These are phyloP conservation scores for Capronia coronata DNA, from an alignment of 2,329 filamentous ascomycete species.

Conservation along the genomic window DNA sequence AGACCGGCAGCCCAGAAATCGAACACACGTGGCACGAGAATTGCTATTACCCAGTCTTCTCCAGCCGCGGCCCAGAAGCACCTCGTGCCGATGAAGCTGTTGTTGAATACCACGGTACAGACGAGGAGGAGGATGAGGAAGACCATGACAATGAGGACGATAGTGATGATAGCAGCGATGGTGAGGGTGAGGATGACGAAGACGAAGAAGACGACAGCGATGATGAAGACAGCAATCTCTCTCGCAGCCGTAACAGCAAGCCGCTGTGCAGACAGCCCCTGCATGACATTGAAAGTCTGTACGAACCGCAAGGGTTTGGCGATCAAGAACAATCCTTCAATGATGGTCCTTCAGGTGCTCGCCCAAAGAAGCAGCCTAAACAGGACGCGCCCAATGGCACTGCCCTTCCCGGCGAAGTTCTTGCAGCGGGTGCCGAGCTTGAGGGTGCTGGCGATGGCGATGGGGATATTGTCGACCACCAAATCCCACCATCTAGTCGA, in stretches of 20 bases:
- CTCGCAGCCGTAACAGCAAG: background rate
- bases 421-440: background rate
- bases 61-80: too few species aligned
- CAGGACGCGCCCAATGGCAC: too few species aligned
- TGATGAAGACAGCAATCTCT: background rate
- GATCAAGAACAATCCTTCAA: too few species aligned
- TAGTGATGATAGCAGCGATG: background rate
- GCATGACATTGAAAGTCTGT: too few species aligned
- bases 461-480: background rate
- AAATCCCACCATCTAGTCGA: background rate
- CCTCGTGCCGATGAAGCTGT: too few species aligned
- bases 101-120: background rate
- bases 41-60: too few species aligned
- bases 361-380: too few species aligned
- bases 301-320: too few species aligned
- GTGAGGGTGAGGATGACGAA: background rate
- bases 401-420: background rate
- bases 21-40: too few species aligned
- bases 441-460: too few species aligned
- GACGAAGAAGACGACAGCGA: background rate
- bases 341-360: too few species aligned
- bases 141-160: background rate
- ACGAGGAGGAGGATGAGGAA: background rate
- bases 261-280: background rate
- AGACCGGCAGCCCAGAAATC: too few species aligned